phyloP scores from a whole-genome alignment of 2,329 filamentous ascomycete genomes.

The Colletotrichum tropicale region DNA sequence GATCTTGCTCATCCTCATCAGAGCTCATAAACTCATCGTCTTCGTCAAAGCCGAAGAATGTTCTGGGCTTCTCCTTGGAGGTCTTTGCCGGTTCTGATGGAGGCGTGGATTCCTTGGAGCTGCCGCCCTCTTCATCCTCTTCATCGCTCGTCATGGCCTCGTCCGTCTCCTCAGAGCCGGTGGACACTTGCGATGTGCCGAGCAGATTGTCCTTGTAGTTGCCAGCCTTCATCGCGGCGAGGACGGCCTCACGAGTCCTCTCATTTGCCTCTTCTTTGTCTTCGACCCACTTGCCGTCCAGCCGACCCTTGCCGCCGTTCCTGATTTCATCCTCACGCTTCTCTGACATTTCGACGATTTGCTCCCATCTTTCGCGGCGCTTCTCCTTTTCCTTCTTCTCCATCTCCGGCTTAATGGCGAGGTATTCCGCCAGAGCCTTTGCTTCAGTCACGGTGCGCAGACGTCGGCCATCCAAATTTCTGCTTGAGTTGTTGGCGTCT shows the following conservation, averaged over 20 bases:
- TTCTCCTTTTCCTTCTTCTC: slow-evolving; percentile 91
- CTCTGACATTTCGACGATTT: slow-evolving; percentile 86
- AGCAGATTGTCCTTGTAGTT: slow-evolving; percentile 66
- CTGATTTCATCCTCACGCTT: slow-evolving; percentile 82
- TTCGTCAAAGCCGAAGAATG: slow-evolving; percentile 80
- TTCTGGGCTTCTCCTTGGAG: slow-evolving; percentile 43
- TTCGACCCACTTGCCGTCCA: slow-evolving; percentile 95
- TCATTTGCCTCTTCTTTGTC: slow-evolving; percentile 90
- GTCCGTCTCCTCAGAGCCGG: slow-evolving; percentile 39
- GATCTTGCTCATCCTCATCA: slow-evolving; percentile 54
- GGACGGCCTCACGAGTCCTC: slow-evolving; percentile 78
- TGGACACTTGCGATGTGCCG: slow-evolving; percentile 54
- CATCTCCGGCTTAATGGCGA: slow-evolving; percentile 97
- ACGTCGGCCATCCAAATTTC: slow-evolving; percentile 90
- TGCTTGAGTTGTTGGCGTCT: slow-evolving; percentile 87
- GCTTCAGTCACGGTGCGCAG: slow-evolving; percentile 93
- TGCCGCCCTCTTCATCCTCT: slow-evolving; percentile 43
- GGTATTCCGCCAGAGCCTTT: slow-evolving; percentile 92
- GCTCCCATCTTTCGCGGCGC: slow-evolving; percentile 82
- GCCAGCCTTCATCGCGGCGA: slow-evolving; percentile 71
- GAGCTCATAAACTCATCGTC: slow-evolving; percentile 78
- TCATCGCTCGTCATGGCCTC: slow-evolving; percentile 35
- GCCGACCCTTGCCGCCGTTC: slow-evolving; percentile 70
- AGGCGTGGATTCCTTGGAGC: slow-evolving; percentile 55
- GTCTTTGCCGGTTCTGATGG: slow-evolving; percentile 44